Conservation (phyloP, 2,329 filamentous ascomycete species). For the Volutella citrinella region DNA sequence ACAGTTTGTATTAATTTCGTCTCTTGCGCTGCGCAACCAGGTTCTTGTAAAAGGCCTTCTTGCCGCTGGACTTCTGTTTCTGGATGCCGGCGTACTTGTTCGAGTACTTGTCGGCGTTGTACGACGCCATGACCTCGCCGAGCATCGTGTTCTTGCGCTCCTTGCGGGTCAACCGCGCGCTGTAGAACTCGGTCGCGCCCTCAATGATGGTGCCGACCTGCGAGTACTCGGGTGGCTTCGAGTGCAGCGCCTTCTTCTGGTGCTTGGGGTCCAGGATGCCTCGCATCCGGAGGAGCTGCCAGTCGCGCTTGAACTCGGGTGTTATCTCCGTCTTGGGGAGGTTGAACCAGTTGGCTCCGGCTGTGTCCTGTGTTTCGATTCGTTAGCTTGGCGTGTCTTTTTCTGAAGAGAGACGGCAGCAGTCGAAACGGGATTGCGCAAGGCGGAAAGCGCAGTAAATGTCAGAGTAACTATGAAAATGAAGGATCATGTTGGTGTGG, state of each 20-base stretch:
- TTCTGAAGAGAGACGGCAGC: no score
- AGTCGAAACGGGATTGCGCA: no score
- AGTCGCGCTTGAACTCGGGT: constrained; percentile 80
- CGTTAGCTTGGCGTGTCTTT: constrained; percentile 12
- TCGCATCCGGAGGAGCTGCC: constrained; percentile 87
- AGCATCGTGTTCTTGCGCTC: constrained; percentile 84
- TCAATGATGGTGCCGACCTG: constrained; percentile 87
- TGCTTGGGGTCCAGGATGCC: constrained; percentile 86
- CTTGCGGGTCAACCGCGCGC: constrained; percentile 75
- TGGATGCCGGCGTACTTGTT: constrained; percentile 87
- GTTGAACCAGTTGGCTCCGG: constrained; percentile 83
- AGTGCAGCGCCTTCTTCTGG: constrained; percentile 84
- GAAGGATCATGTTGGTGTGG: constrained; percentile 60
- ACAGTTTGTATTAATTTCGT: no score
- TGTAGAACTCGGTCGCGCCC: constrained; percentile 85
- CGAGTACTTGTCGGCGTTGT: constrained; percentile 68
- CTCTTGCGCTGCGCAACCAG: constrained; percentile 49
- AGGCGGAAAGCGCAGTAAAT: constrained; percentile 11
- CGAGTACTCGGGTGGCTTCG: constrained; percentile 69
- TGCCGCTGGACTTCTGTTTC: constrained; percentile 76
- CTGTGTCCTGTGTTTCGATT: constrained; percentile 45
- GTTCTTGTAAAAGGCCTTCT: constrained; percentile 85
- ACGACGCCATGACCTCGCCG: constrained; percentile 66
- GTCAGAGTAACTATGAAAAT: constrained; percentile 76
- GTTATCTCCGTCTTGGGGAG: constrained; percentile 82